Evolutionary conservation across 176 grass and related monocot species (phyloP), one percentile per base, ranked within the genome.

Genomic region (Aegilops sharonensis): DNA sequence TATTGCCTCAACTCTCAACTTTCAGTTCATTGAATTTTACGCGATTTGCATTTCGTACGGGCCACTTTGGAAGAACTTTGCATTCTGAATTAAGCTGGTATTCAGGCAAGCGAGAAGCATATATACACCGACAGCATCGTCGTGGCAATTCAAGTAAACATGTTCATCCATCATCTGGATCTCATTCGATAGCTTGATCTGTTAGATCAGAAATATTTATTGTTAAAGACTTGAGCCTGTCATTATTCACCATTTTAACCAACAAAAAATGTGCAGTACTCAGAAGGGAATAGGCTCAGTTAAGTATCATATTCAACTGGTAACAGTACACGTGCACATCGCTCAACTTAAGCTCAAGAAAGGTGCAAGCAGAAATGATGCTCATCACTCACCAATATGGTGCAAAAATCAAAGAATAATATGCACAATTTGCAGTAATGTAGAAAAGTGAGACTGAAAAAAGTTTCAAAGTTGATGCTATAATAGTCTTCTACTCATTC

Each of bases 401-500:
- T 81, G 15, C 81, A 81, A 48, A 85, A 59, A 76, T 85, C 29
- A 85, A 85, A 81, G 68, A 70, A 87, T 32, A 31, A 64, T 88
- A 84, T 75, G 64, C 85, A 81, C 6, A 91, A 32, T 77, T 78
- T 54, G 13, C 42, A 77, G 30, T 27, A 45, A 70, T 17, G 3
- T 65, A 45, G 34, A 6, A 20, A 78, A 40, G 15, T 45, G 65
- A 82, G 35, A 84, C 80, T 43, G 42, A 45, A 75, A 43, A 34
- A 21, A 13, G 5, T 72, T 85, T 72, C 56, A 29, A 82, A 85
- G 83, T 66, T 73, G 34, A 85, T 30, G 63, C 78, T 72, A 82
- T 85, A 85, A 78, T 85, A 91, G 8, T 85, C 64, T 77, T 48
- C 82, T 85, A 78, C 42, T 72, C 35, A 59, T 59, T 59, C 43